Evolutionary conservation across 2,329 filamentous ascomycete genomes (phyloP), one percentile per base, ranked within the genome.

Genomic region (Pseudogymnoascus sp.): DNA sequence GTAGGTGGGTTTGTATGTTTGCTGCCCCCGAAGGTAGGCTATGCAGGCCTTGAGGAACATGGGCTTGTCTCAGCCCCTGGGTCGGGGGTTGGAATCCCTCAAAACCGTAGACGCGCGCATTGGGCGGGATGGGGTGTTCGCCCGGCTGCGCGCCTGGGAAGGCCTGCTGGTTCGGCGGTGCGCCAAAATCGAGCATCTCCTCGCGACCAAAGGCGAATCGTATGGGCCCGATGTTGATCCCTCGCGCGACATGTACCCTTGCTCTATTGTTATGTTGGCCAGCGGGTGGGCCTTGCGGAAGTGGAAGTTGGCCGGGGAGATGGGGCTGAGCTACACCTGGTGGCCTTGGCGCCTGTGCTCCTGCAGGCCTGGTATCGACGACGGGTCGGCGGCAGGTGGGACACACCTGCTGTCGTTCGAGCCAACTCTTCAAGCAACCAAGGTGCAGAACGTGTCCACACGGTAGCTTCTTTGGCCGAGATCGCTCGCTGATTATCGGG

Each of bases 381-480:
- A 96, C 94, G 13, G 93, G 87, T 59, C 90, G 84, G 68, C 94
- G 86, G 73, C 94, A 99, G 2, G 92, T 99, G 5, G 94, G 94
- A 73, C 94, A 99, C 35, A 96, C 92, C 76, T 99, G 94, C 74
- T 99, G 94, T 66, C 94, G 83, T 78, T 99, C 94, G 29, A 99
- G 82, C 94, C 94, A 99, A 74, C 92, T 96, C 75, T 94, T 91
- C 63, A 99, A 83, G 74, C 94, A 99, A 58, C 92, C 89, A 67
- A 97, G 89, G 74, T 99, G 94, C 39, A 99, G 78, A 39, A 97
- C 94, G 71, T 99, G 94, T 4, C 93, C 92, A 74, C 94, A 99
- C 0, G 94, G 94, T 8, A 99, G 82, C 76, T 96, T 97, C 79
- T 99, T 99, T 5, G 94, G 91, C 17, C 94, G 84, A 62, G 90